Evolutionary conservation across 2,329 filamentous ascomycete genomes (phyloP).

Genomic region (Aspergillus bombycis): DNA sequence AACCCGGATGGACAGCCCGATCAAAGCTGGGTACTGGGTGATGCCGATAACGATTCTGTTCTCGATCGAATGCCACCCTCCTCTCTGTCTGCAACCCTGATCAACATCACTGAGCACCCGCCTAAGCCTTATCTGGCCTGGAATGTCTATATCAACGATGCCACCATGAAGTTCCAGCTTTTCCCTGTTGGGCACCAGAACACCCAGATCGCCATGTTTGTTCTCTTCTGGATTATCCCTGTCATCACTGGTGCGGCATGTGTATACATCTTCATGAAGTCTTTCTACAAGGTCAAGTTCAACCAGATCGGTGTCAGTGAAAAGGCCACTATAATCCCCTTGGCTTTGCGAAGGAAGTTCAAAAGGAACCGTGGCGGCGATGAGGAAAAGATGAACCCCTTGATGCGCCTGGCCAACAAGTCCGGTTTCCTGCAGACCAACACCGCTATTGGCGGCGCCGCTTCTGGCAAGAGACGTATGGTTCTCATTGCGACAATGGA

Average conservation of each 20-base stretch:
- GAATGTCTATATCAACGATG: constrained; percentile 60
- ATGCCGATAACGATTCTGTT: constrained; percentile 63
- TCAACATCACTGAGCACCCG: constrained; percentile 63
- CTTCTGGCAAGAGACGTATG: constrained; percentile 47
- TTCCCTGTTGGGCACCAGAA: constrained; percentile 31
- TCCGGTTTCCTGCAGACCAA: constrained; percentile 42
- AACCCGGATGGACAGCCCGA: constrained; percentile 66
- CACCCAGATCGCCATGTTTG: constrained; percentile 54
- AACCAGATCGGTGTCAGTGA: constrained; percentile 61
- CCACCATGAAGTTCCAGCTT: constrained; percentile 58
- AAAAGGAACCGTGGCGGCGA: constrained; percentile 30
- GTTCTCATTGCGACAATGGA: constrained; percentile 72
- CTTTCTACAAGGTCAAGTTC: constrained; percentile 67
- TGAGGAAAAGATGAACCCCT: constrained; percentile 35
- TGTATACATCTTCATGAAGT: constrained; percentile 61
- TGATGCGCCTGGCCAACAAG: constrained; percentile 40
- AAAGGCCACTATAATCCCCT: constrained; percentile 47
- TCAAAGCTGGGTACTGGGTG: constrained; percentile 61
- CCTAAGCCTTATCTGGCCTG: constrained; percentile 60
- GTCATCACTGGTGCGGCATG: constrained; percentile 53
- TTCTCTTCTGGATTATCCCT: constrained; percentile 59
- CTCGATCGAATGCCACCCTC: constrained; percentile 66
- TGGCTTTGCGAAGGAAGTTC: constrained; percentile 40
- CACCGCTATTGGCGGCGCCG: constrained; percentile 36
- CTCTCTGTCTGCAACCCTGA: constrained; percentile 56